These are phyloP conservation scores for Sindora glabra DNA, from an alignment of 306 rosid species.

Conservation along the genomic window DNA sequence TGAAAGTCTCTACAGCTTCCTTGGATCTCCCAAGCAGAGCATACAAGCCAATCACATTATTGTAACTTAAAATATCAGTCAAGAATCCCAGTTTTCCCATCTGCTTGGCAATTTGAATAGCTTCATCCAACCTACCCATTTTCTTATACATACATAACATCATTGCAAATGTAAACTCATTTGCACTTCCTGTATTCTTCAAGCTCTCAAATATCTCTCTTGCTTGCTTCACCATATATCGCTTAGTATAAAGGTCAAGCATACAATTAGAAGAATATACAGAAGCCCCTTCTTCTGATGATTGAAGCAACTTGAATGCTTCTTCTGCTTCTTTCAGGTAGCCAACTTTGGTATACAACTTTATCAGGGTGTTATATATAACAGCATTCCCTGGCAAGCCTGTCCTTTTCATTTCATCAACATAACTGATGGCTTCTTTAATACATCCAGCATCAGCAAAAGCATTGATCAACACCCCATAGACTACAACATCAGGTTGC, in stretches of 20 bases:
- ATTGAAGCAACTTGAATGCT: constrained; percentile 49
- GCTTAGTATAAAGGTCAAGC: constrained; percentile 73
- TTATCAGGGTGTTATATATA: constrained; percentile 60
- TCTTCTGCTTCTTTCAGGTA: constrained; percentile 69
- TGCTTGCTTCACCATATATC: constrained; percentile 58
- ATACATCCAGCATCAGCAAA: constrained; percentile 66
- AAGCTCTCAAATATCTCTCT: constrained; percentile 52
- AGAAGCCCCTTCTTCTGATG: constrained; percentile 44
- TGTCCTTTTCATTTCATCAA: constrained; percentile 48
- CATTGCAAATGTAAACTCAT: constrained; percentile 78
- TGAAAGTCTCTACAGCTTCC: constrained; percentile 53
- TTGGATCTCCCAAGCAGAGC: constrained; percentile 43
- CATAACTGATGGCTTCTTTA: constrained; percentile 45
- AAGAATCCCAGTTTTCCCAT: constrained; percentile 48
- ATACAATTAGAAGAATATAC: constrained; percentile 76
- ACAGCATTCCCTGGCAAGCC: constrained; percentile 48
- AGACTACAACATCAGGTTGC: constrained; percentile 59
- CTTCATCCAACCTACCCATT: constrained; percentile 61
- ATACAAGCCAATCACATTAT: constrained; percentile 60
- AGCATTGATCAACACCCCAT: constrained; percentile 64
- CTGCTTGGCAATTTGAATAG: constrained; percentile 45
- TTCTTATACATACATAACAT: constrained; percentile 82
- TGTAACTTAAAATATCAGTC: constrained; percentile 57
- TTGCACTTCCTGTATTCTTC: constrained; percentile 47
- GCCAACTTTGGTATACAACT: constrained; percentile 75